Evolutionary conservation across 345 rosid genomes (phyloP).

Genomic region (Camelina laxa): DNA sequence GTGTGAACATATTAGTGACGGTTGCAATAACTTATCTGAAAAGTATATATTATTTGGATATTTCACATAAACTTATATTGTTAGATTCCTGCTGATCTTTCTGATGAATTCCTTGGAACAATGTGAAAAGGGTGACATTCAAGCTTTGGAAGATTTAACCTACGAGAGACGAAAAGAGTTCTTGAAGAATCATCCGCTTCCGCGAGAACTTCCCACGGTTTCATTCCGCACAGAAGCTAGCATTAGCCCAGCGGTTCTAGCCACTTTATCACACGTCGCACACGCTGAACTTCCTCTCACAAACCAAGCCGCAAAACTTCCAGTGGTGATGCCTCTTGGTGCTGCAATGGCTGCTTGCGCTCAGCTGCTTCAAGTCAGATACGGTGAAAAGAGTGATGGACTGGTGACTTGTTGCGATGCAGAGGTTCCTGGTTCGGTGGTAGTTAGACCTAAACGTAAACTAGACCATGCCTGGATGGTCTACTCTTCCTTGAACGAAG

Average conservation of each 20-base stretch:
- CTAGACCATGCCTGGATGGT: slow-evolving; percentile 99
- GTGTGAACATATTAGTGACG: not conserved
- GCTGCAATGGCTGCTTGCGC: slow-evolving; percentile 99
- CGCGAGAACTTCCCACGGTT: slow-evolving; percentile 79
- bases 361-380: slow-evolving; percentile 77
- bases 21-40: not conserved
- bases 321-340: slow-evolving; percentile 86
- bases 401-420: slow-evolving; percentile 89
- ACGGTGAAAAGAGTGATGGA: slow-evolving; percentile 91
- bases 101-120: slow-evolving; percentile 2
- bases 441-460: slow-evolving; percentile 79
- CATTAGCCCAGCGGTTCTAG: slow-evolving; percentile 75
- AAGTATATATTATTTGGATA: not conserved
- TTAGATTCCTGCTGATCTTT: not conserved
- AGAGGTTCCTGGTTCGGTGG: slow-evolving; percentile 91
- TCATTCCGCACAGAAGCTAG: slow-evolving; percentile 94
- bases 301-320: slow-evolving; percentile 68
- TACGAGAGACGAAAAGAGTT: slow-evolving; percentile 87
- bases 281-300: slow-evolving; percentile 81
- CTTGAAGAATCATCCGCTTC: slow-evolving; percentile 70
- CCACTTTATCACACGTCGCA: slow-evolving; percentile 85
- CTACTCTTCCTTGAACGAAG: slow-evolving; percentile 79
- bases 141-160: slow-evolving; percentile 93
- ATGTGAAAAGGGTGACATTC: slow-evolving; percentile 75
- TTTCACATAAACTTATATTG: not conserved